These are phyloP conservation scores for Trametes polyzona DNA, from an alignment of 1,284 basidiomycete genomes.

Conservation along the genomic window DNA sequence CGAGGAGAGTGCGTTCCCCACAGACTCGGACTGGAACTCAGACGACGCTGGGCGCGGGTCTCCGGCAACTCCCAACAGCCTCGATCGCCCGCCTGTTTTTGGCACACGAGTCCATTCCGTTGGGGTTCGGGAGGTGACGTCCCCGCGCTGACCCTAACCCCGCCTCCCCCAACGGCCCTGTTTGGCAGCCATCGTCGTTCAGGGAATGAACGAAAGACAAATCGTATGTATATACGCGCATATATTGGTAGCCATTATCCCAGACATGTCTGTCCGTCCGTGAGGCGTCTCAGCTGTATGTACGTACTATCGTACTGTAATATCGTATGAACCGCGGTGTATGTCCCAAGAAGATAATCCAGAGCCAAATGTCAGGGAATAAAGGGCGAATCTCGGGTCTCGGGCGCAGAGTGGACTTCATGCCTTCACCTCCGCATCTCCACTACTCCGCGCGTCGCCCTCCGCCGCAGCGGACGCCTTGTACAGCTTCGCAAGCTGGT, in stretches of 20 bases:
- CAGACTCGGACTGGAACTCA: neutral
- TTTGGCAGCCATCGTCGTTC: too few relatives aligned
- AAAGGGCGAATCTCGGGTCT: too few relatives aligned
- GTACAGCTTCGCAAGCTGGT: constrained; percentile 10
- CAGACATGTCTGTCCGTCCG: too few relatives aligned
- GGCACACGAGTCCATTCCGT: constrained; percentile 10
- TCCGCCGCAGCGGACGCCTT: neutral
- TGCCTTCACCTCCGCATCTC: constrained; percentile 6
- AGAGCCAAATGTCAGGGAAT: too few relatives aligned
- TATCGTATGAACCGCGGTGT: too few relatives aligned
- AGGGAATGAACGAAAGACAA: too few relatives aligned
- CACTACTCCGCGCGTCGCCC: neutral
- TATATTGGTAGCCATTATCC: too few relatives aligned
- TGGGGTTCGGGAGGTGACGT: constrained; percentile 30
- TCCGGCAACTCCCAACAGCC: neutral
- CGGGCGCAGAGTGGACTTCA: too few relatives aligned
- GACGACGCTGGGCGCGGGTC: neutral
- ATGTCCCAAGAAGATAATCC: too few relatives aligned
- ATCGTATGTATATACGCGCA: too few relatives aligned
- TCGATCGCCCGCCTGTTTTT: constrained; percentile 3
- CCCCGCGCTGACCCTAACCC: constrained; percentile 13
- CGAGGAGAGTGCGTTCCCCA: constrained; percentile 6
- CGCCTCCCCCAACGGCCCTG: constrained; percentile 5
- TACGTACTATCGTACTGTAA: too few relatives aligned
- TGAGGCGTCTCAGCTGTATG: too few relatives aligned